Percentiles rank a stretch among this genome's conserved stretches.
phyloP scores from a whole-genome alignment of 305 asterid species.

The Andrographis paniculata region DNA sequence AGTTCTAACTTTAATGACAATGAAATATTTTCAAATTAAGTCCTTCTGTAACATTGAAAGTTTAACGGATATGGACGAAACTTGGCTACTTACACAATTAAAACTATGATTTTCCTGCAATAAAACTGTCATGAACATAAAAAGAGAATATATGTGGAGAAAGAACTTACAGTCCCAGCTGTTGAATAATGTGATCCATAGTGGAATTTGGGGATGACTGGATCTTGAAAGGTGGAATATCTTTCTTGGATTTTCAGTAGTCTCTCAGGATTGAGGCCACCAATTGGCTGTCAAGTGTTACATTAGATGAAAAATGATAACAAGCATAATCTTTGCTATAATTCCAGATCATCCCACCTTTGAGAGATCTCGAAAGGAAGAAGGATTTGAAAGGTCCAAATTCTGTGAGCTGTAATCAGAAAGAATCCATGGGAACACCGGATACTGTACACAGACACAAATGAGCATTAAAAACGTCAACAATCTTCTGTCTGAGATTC shows the following conservation, averaged over 20 bases:
- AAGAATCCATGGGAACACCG: slow-evolving; percentile 97
- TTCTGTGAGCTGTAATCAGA: slow-evolving; percentile 79
- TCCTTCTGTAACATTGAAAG: too few relatives aligned
- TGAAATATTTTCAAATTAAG: too few relatives aligned
- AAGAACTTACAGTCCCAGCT: slow-evolving; percentile 85
- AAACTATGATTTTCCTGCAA: neutral
- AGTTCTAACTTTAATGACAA: too few relatives aligned
- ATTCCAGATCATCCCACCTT: slow-evolving; percentile 36
- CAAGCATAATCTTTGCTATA: neutral
- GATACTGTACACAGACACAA: slow-evolving; percentile 60
- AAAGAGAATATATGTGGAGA: slow-evolving; percentile 15
- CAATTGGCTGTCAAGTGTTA: slow-evolving; percentile 80
- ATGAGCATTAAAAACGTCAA: slow-evolving; percentile 14
- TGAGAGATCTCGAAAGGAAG: slow-evolving; percentile 92
- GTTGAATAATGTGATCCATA: slow-evolving; percentile 99
- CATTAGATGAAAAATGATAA: slow-evolving; percentile 22
- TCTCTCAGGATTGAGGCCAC: slow-evolving; percentile 84
- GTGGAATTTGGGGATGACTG: slow-evolving; percentile 92
- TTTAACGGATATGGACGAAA: too few relatives aligned
- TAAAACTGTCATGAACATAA: slow-evolving; percentile 5
- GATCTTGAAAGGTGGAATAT: slow-evolving; percentile 90
- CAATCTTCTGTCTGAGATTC: slow-evolving; percentile 13
- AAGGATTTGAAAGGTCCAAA: slow-evolving; percentile 77
- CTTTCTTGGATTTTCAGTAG: slow-evolving; percentile 84
- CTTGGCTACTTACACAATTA: neutral